phyloP scores from a whole-genome alignment of 805 yeast genomes.

The Dipodascopsis tothii region DNA sequence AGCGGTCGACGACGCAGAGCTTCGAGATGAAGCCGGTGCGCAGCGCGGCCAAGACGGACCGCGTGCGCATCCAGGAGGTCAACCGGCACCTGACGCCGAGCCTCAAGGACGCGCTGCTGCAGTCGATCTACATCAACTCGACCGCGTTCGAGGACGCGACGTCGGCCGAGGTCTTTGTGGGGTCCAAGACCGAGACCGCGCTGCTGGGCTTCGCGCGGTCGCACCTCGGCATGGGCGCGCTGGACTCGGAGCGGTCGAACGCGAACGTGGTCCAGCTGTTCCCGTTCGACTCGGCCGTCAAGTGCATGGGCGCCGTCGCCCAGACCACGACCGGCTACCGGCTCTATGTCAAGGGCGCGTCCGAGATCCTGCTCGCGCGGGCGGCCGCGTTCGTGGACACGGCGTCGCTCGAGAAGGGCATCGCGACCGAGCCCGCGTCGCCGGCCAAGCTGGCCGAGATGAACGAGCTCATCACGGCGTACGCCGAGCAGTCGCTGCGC shows the following conservation, averaged over 20 bases:
- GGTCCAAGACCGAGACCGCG: slow-evolving; percentile 94
- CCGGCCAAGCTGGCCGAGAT: slow-evolving; percentile 20
- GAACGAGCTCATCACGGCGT: slow-evolving; percentile 41
- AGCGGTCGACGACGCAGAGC: neutral
- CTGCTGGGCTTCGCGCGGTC: slow-evolving; percentile 59
- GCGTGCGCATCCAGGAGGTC: slow-evolving; percentile 19
- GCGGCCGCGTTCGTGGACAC: slow-evolving; percentile 22
- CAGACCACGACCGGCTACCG: slow-evolving; percentile 45
- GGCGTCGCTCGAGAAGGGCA: slow-evolving; percentile 23
- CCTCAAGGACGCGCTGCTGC: slow-evolving; percentile 31
- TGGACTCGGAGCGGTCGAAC: slow-evolving; percentile 43
- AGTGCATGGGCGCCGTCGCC: slow-evolving; percentile 83
- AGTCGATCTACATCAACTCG: slow-evolving; percentile 70
- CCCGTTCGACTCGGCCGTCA: slow-evolving; percentile 87
- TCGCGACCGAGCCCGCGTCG: slow-evolving; percentile 19
- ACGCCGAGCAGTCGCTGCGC: slow-evolving; percentile 75
- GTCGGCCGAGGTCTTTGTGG: slow-evolving; percentile 59
- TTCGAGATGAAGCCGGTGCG: slow-evolving; percentile 7
- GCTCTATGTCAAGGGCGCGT: slow-evolving; percentile 83
- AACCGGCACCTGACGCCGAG: slow-evolving; percentile 14
- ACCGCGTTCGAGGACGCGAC: slow-evolving; percentile 66
- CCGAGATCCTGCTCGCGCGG: slow-evolving; percentile 68
- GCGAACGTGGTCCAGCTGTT: slow-evolving; percentile 55
- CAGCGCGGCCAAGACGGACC: slow-evolving; percentile 8
- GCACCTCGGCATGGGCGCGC: slow-evolving; percentile 40